These are phyloP conservation scores for Albugo laibachii DNA, from an alignment of 352 stramenopile genomes.

Conservation along the genomic window DNA sequence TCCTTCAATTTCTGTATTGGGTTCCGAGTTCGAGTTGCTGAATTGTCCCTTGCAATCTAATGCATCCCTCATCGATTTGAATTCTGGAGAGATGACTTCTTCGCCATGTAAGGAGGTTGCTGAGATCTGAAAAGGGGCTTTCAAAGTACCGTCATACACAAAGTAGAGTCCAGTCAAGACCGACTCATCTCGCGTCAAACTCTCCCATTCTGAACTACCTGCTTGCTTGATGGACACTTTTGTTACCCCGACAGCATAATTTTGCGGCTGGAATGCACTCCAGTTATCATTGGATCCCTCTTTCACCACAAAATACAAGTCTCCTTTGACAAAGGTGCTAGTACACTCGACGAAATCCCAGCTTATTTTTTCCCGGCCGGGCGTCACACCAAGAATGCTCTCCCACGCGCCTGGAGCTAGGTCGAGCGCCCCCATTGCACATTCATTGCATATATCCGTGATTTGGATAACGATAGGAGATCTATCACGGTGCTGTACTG, in stretches of 20 bases:
- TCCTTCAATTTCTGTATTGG: too few species aligned
- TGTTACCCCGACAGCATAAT: constrained; percentile 2
- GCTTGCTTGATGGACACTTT: constrained; percentile 2
- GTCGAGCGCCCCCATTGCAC: constrained; percentile 3
- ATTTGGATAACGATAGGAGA: constrained; percentile 1
- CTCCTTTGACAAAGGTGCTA: constrained; percentile 1
- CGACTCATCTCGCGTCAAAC: constrained; percentile 1
- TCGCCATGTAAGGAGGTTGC: too few species aligned
- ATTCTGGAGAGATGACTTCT: too few species aligned
- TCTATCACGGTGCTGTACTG: constrained; percentile 1
- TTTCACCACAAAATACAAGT: constrained; percentile 4
- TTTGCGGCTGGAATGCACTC: constrained; percentile 5
- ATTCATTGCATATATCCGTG: constrained; percentile 3
- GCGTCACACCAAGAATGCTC: neutral
- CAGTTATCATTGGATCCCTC: constrained; percentile 4
- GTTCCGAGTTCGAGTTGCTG: too few species aligned
- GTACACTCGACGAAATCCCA: constrained; percentile 7
- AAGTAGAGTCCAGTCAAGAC: constrained; percentile 2
- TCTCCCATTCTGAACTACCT: neutral
- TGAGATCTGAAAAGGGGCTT: too few species aligned
- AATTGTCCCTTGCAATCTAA: too few species aligned
- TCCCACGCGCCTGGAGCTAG: constrained; percentile 2
- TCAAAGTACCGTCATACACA: too few species aligned
- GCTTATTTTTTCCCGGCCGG: constrained; percentile 1
- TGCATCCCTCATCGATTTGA: too few species aligned